Evolutionary conservation across 75 land plant genomes (phyloP), one percentile per base, ranked within the genome.

Genomic region (Larix kaempferi): DNA sequence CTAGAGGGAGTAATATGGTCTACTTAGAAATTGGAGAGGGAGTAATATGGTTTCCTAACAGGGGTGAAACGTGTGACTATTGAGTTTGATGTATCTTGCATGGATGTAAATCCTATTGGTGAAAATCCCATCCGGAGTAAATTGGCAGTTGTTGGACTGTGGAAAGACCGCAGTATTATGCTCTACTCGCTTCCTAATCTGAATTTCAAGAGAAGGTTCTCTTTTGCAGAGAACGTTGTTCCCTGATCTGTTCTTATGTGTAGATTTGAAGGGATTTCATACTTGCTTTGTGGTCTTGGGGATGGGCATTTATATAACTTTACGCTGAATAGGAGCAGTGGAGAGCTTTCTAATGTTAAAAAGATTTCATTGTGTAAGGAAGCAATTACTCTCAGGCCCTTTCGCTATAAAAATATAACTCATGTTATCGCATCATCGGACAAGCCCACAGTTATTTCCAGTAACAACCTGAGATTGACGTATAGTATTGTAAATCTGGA

Each of bases 201-300:
- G n/a, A n/a, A n/a, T n/a, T n/a, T n/a, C n/a, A n/a, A n/a, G n/a
- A n/a, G n/a, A n/a, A n/a, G n/a, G n/a, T n/a, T n/a, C n/a, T 89
- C 96, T 4, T 71, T 96, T 66, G 99, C 94, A 67, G 96, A 96
- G 79, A 96, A 96, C 63, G 92, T 96, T 22, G 92, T 93, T n/a
- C 96, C 99, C 75, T 94, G 99, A 23, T 96, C 99, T 54, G 96
- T 96, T 57, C 95, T 96, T 71, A 67, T 96, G 22, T 96, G 99
- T 76, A 14, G 87, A 16, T 96, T 96, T 85, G 99, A 96, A 81
- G 99, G 96, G 90, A 96, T 96, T 69, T 80, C 93, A 35, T 93
- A 96, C 83, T 78, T 96, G 80, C 79, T 96, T 57, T 96, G 99
- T 85, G 96, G 94, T 56, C 91, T 96, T 71, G 96, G 96, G 71